A percentile compares a stretch with the other conserved stretches of the same genome.
phyloP scores from a whole-genome alignment of 345 rosid species.

The Brassica cretica region DNA sequence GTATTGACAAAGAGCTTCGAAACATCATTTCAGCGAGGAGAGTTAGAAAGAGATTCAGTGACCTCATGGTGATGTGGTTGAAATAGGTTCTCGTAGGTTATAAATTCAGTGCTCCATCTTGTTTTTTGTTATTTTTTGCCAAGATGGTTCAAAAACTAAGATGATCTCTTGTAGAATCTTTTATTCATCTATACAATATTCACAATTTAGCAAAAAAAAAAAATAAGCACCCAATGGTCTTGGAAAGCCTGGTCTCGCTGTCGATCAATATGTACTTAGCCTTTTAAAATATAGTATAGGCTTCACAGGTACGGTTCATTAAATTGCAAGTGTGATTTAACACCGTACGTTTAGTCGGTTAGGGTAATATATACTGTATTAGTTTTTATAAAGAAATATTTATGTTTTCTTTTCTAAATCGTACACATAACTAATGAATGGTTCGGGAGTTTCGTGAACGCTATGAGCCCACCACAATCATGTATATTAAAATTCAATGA shows the following conservation, averaged over 20 bases:
- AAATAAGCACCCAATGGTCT: slow-evolving; percentile 33
- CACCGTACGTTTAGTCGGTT: slow-evolving; percentile 16
- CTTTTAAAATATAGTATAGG: slow-evolving; percentile 22
- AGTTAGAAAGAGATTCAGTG: too few species aligned
- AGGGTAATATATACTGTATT: too few species aligned
- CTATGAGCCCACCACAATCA: too few species aligned
- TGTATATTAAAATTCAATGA: too few species aligned
- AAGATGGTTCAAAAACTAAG: not conserved
- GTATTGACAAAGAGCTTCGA: too few species aligned
- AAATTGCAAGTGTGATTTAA: slow-evolving; percentile 25
- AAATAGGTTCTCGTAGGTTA: too few species aligned
- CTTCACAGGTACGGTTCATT: slow-evolving; percentile 32
- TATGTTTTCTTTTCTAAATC: too few species aligned
- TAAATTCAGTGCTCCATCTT: not conserved
- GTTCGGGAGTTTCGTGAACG: too few species aligned
- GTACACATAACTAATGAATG: too few species aligned
- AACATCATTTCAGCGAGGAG: too few species aligned
- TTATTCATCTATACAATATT: not conserved
- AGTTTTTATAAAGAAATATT: too few species aligned
- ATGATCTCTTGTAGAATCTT: not conserved
- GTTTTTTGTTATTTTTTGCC: not conserved
- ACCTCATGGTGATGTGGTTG: too few species aligned
- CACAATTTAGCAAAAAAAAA: not conserved
- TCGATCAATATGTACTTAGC: slow-evolving; percentile 22
- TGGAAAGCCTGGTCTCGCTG: slow-evolving; percentile 37